Percentiles rank a stretch among this genome's conserved stretches.
These are phyloP conservation scores for Lupinus albus DNA, from an alignment of 306 rosid genomes.

Conservation along the genomic window DNA sequence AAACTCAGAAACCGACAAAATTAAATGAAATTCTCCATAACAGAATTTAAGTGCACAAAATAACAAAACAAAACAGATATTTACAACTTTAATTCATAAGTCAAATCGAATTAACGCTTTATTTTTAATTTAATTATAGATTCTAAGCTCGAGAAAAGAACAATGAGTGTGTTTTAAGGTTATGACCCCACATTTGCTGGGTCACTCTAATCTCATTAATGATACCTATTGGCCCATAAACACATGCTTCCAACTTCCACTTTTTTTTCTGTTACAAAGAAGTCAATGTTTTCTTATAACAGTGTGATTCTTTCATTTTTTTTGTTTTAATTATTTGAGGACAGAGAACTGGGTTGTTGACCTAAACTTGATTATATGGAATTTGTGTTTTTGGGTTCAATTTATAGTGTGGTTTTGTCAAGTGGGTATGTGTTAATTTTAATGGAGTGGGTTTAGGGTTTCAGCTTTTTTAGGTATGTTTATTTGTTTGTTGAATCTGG, in stretches of 20 bases:
- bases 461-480: conserved; percentile 29
- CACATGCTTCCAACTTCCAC: conserved; percentile 38
- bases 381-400: conserved; percentile 26
- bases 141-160: conserved; percentile 59
- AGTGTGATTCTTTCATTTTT: conserved; percentile 44
- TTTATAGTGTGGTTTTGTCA: conserved; percentile 34
- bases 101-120: conserved; percentile 27
- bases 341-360: conserved; percentile 62
- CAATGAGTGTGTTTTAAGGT: conserved; percentile 78
- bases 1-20: conserved; percentile 12
- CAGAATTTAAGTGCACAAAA: background rate
- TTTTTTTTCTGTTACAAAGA: conserved; percentile 31
- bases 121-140: conserved; percentile 36
- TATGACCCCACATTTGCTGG: conserved; percentile 63
- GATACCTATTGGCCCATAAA: conserved; percentile 32
- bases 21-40: conserved; percentile 1
- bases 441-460: conserved; percentile 66
- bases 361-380: conserved; percentile 55
- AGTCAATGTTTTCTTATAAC: conserved; percentile 47
- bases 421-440: conserved; percentile 35
- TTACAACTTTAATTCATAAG: conserved; percentile 15
- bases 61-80: background rate
- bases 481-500: conserved; percentile 35
- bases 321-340: conserved; percentile 43
- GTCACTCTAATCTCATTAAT: conserved; percentile 42